A percentile compares a stretch with the other conserved stretches of the same genome.
Conservation (phyloP, 1,284 basidiomycete genomes). For the Coniferiporia weirii region DNA sequence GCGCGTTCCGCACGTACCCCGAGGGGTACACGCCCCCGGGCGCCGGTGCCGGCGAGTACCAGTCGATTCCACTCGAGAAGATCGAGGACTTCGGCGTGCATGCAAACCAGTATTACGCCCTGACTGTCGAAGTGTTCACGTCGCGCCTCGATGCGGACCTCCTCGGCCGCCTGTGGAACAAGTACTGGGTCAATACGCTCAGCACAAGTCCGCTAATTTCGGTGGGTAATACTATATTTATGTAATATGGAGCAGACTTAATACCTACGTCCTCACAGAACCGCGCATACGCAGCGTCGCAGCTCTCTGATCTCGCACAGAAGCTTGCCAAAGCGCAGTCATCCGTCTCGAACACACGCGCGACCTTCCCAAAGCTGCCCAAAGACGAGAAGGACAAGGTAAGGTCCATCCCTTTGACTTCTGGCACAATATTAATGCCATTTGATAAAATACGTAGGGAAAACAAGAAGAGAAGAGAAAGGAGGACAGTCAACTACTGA, state of each 20-base stretch:
- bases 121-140: slow-evolving; percentile 96
- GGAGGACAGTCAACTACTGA: slow-evolving; percentile 71
- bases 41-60: slow-evolving; percentile 74
- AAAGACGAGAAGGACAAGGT: slow-evolving; percentile 37
- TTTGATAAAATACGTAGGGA: slow-evolving; percentile 30
- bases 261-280: slow-evolving; percentile 55
- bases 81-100: slow-evolving; percentile 98
- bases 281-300: slow-evolving; percentile 85
- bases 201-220: slow-evolving; percentile 88
- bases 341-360: slow-evolving; percentile 50
- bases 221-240: slow-evolving; percentile 40
- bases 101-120: slow-evolving; percentile 92
- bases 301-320: slow-evolving; percentile 82
- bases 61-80: slow-evolving; percentile 90
- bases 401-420: slow-evolving; percentile 22
- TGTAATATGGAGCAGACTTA: slow-evolving; percentile 27
- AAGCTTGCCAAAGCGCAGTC: slow-evolving; percentile 71
- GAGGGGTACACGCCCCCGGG: slow-evolving; percentile 83
- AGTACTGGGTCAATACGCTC: slow-evolving; percentile 98
- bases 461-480: slow-evolving; percentile 72
- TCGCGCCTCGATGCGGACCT: slow-evolving; percentile 81
- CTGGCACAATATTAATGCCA: not conserved
- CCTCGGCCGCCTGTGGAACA: slow-evolving; percentile 93
- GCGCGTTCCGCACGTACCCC: slow-evolving; percentile 96
- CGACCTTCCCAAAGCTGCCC: slow-evolving; percentile 41